These are phyloP conservation scores for Triticum timopheevii DNA, from an alignment of 176 grass and related monocot species.

Conservation along the genomic window DNA sequence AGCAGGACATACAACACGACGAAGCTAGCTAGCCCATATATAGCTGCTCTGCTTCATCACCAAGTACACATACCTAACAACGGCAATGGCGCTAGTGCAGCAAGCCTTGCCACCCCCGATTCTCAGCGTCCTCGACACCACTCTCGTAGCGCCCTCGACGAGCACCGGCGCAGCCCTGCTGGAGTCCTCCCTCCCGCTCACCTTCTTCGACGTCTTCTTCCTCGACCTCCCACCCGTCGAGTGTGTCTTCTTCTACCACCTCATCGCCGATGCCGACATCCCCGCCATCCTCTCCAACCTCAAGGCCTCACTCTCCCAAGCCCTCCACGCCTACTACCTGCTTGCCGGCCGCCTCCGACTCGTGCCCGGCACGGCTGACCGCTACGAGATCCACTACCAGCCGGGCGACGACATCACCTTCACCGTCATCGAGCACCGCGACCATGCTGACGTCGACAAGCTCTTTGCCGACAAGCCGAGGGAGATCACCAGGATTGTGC, in stretches of 20 bases:
- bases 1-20: too few relatives aligned
- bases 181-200: slow-evolving; percentile 7
- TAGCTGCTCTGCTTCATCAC: too few relatives aligned
- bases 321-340: background rate
- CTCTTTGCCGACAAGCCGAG: background rate
- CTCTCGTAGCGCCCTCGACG: background rate
- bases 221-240: background rate
- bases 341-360: background rate
- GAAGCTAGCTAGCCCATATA: background rate
- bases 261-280: background rate
- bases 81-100: background rate
- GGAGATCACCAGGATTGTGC: background rate
- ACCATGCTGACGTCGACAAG: background rate
- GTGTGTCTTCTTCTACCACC: slow-evolving; percentile 4
- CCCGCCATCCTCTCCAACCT: background rate
- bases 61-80: background rate
- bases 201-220: background rate
- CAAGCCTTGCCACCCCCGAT: background rate
- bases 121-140: background rate
- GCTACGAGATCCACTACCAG: background rate
- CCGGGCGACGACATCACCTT: background rate
- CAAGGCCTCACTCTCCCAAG: background rate
- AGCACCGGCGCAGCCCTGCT: background rate
- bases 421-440: background rate
- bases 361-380: background rate